Conservation (phyloP, 306 rosid species). For the Quercus mongolica region DNA sequence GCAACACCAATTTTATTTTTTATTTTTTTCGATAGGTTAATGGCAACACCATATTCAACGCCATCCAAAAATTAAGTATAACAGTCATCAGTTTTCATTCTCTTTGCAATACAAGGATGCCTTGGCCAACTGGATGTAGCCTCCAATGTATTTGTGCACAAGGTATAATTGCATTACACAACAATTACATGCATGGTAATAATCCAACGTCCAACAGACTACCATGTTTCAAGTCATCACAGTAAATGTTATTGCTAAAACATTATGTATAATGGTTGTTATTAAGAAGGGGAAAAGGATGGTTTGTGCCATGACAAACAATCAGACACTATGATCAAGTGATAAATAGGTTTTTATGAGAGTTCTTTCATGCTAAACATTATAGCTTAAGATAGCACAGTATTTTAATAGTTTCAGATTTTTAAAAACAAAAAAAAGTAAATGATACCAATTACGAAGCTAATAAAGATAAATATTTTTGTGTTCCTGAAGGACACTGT, state of each 20-base stretch:
- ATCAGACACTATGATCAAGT: not conserved
- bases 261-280: not conserved
- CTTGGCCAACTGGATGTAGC: not conserved
- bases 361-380: not conserved
- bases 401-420: too few species aligned
- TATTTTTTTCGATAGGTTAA: too few species aligned
- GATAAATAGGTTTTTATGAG: not conserved
- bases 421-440: too few species aligned
- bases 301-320: not conserved
- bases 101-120: not conserved
- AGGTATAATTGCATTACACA: not conserved
- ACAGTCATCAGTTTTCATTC: not conserved
- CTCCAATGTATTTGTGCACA: not conserved
- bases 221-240: not conserved
- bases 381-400: not conserved
- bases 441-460: not conserved
- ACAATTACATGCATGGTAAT: not conserved
- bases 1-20: too few species aligned
- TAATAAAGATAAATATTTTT: not conserved
- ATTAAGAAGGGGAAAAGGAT: not conserved
- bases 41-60: not conserved
- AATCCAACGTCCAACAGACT: not conserved
- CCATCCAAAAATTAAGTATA: not conserved
- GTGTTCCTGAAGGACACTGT: not conserved
- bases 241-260: not conserved